A percentile compares a stretch with the other conserved stretches of the same genome.
phyloP scores from a whole-genome alignment of 768 basidiomycete species.

The Aureoboletus auriporus region DNA sequence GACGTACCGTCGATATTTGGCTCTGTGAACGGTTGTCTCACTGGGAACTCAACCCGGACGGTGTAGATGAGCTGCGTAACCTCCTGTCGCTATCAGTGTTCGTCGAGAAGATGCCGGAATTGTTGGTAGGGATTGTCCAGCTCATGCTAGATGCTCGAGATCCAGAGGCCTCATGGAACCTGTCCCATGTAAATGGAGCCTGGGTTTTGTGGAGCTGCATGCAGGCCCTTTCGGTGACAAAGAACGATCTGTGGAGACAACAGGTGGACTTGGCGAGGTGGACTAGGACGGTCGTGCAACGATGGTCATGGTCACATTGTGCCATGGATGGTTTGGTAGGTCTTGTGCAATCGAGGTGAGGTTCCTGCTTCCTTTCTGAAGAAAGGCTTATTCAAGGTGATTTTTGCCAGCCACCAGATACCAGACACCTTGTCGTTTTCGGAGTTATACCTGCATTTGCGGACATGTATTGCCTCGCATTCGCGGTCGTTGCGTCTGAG shows the following conservation, averaged over 20 bases:
- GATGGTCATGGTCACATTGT: conserved; percentile 57
- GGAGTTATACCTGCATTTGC: conserved; percentile 50
- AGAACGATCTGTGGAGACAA: conserved; percentile 42
- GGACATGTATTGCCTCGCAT: conserved; percentile 63
- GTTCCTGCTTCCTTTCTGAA: not conserved
- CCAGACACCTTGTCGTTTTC: conserved; percentile 35
- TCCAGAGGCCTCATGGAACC: conserved; percentile 30
- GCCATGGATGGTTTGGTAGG: conserved; percentile 53
- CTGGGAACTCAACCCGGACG: conserved; percentile 39
- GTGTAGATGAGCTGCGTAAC: conserved; percentile 50
- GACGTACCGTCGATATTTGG: conserved; percentile 49
- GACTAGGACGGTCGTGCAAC: conserved; percentile 39
- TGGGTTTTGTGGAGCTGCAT: conserved; percentile 64
- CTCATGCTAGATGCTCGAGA: conserved; percentile 30
- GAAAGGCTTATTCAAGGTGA: not conserved
- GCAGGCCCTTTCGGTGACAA: conserved; percentile 40
- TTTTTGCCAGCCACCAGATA: conserved; percentile 14
- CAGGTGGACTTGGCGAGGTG: conserved; percentile 47
- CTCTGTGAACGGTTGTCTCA: conserved; percentile 37
- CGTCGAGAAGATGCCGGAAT: conserved; percentile 41
- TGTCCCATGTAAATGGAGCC: conserved; percentile 38
- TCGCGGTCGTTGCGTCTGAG: conserved; percentile 61
- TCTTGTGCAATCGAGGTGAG: conserved; percentile 46
- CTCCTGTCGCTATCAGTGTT: conserved; percentile 51
- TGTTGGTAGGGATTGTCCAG: conserved; percentile 45